These are phyloP conservation scores for Neonectria ditissima DNA, from an alignment of 2,329 filamentous ascomycete species.

Conservation along the genomic window DNA sequence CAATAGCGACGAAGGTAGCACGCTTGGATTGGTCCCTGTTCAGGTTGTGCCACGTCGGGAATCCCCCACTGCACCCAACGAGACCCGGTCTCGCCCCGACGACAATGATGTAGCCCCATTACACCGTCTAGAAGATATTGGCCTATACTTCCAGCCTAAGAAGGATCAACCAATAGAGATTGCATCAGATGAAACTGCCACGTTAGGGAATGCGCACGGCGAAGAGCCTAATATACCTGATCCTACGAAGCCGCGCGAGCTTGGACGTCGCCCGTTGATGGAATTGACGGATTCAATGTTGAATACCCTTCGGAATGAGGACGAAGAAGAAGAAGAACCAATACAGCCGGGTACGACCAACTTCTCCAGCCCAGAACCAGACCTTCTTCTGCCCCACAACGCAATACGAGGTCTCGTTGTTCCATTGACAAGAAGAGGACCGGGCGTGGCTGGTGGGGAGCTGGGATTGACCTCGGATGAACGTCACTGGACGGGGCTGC, in stretches of 20 bases:
- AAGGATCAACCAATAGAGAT: conserved; percentile 47
- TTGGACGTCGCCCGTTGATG: conserved; percentile 36
- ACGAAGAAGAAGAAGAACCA: conserved; percentile 29
- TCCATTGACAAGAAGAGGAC: not conserved
- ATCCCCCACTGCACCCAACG: conserved; percentile 14
- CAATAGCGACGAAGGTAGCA: conserved; percentile 45
- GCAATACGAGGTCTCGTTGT: not conserved
- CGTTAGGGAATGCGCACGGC: conserved; percentile 29
- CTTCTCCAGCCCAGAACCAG: conserved; percentile 18
- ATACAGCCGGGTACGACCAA: conserved; percentile 10
- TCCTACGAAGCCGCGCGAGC: conserved; percentile 16
- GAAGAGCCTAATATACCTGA: conserved; percentile 20
- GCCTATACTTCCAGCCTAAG: conserved; percentile 47
- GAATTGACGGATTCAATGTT: conserved; percentile 40
- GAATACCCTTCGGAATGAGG: conserved; percentile 35
- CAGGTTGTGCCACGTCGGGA: conserved; percentile 37
- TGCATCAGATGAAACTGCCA: conserved; percentile 51
- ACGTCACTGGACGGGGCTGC: conserved; percentile 14
- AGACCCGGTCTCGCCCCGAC: conserved; percentile 10
- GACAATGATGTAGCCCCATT: conserved; percentile 18
- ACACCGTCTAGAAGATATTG: conserved; percentile 43
- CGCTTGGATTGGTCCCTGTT: conserved; percentile 39
- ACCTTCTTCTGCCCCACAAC: conserved; percentile 17
- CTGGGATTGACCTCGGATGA: conserved; percentile 8
- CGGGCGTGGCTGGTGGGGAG: not conserved